phyloP scores from a whole-genome alignment of 1,284 basidiomycete species.

The Takashimella tepidaria region DNA sequence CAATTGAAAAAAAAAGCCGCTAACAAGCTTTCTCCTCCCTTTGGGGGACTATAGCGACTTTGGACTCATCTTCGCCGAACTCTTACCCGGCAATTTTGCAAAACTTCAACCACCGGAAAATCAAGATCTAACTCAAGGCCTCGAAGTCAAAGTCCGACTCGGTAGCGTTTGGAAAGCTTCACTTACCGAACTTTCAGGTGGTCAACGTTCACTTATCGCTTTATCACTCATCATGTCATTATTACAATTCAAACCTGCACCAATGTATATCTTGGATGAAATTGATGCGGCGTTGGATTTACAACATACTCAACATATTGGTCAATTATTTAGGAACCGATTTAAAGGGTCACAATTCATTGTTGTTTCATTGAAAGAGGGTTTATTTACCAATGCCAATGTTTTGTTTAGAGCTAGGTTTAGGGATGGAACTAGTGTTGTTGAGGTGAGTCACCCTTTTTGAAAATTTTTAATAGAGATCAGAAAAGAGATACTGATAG shows the following conservation, averaged over 20 bases:
- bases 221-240: conserved; percentile 96
- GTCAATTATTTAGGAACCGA: conserved; percentile 90
- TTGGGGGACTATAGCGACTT: conserved; percentile 60
- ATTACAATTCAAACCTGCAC: conserved; percentile 98
- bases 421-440: conserved; percentile 84
- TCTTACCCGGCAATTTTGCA: conserved; percentile 94
- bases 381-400: conserved; percentile 95
- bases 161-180: conserved; percentile 97
- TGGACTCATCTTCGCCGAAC: conserved; percentile 91
- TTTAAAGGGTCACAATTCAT: conserved; percentile 96
- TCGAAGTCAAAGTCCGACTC: conserved; percentile 94
- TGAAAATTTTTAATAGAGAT: not conserved
- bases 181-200: conserved; percentile 92
- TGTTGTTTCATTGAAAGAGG: conserved; percentile 95
- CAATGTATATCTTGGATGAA: conserved; percentile 99
- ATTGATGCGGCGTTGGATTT: conserved; percentile 95
- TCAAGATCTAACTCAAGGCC: conserved; percentile 85
- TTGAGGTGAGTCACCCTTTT: conserved; percentile 54
- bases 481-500: too few relatives aligned
- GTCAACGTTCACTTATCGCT: conserved; percentile 94
- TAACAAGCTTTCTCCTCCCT: too few relatives aligned
- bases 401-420: conserved; percentile 90
- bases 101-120: conserved; percentile 91
- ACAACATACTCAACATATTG: conserved; percentile 95
- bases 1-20: too few relatives aligned